phyloP scores from a whole-genome alignment of 257 asterid species.

The Rhazya stricta region DNA sequence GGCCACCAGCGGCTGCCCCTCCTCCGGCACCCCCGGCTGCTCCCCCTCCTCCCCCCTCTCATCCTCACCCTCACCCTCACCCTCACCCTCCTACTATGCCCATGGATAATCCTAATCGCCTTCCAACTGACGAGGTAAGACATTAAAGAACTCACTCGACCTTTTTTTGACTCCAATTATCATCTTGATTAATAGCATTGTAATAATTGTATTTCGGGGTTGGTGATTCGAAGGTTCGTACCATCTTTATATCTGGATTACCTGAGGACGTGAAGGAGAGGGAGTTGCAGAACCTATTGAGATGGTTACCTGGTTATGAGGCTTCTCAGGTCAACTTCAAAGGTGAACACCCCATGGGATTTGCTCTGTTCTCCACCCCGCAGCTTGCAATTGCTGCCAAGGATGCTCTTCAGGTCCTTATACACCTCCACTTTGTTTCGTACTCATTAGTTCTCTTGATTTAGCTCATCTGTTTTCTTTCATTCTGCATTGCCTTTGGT shows the following conservation, averaged over 20 bases:
- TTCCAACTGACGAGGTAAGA: constrained; percentile 33
- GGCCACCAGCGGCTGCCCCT: constrained; percentile 60
- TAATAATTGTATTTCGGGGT: background rate
- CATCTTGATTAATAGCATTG: background rate
- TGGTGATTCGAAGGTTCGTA: constrained; percentile 48
- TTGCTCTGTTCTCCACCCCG: constrained; percentile 76
- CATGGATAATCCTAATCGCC: constrained; percentile 31
- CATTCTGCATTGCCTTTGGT: background rate
- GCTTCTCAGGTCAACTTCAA: constrained; percentile 97
- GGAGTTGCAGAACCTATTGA: constrained; percentile 84
- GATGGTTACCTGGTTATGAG: constrained; percentile 98
- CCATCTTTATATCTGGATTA: constrained; percentile 86
- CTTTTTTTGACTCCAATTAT: background rate
- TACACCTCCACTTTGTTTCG: background rate
- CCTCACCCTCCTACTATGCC: constrained; percentile 35
- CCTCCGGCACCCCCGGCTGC: constrained; percentile 30
- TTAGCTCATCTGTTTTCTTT: background rate
- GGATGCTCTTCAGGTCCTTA: constrained; percentile 79
- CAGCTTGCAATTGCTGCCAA: constrained; percentile 89
- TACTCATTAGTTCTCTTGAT: background rate
- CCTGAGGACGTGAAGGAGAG: constrained; percentile 98
- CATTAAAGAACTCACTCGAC: background rate
- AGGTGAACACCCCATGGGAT: constrained; percentile 97
- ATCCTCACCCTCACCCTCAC: constrained; percentile 32
- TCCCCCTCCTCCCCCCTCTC: constrained; percentile 36